Percentiles rank a stretch among this genome's conserved stretches.
phyloP scores from a whole-genome alignment of 148 eudicot species.

The Nyssa sinensis region DNA sequence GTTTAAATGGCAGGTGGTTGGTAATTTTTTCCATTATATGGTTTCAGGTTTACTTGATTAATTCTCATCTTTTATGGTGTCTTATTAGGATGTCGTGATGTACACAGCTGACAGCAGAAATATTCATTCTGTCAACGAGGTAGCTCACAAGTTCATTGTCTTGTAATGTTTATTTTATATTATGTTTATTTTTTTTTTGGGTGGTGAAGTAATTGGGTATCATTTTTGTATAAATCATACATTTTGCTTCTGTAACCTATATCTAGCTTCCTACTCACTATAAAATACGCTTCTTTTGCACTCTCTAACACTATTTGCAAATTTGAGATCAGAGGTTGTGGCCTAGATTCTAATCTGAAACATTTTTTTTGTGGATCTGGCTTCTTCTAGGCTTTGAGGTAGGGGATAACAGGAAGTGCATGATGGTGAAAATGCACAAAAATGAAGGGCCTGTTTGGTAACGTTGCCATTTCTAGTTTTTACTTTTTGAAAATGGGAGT shows the following conservation, averaged over 20 bases:
- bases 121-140: slow-evolving; percentile 91
- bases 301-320: not conserved
- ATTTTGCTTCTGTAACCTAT: not conserved
- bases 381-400: not conserved
- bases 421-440: not conserved
- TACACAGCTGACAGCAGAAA: slow-evolving; percentile 88
- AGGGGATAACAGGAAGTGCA: not conserved
- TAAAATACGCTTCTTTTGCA: not conserved
- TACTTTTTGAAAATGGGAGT: no score
- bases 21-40: not conserved
- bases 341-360: not conserved
- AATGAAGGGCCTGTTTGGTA: no score
- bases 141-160: slow-evolving; percentile 26
- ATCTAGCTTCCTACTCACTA: not conserved
- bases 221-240: not conserved
- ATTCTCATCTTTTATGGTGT: slow-evolving; percentile 15
- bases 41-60: slow-evolving; percentile 1
- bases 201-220: not conserved
- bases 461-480: no score
- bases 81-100: slow-evolving; percentile 66
- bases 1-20: not conserved
- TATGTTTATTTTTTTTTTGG: not conserved
- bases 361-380: not conserved
- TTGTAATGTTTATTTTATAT: not conserved
- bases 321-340: not conserved